Conservation (phyloP, 495 filamentous ascomycete genomes). For the Xylaria sp. region DNA sequence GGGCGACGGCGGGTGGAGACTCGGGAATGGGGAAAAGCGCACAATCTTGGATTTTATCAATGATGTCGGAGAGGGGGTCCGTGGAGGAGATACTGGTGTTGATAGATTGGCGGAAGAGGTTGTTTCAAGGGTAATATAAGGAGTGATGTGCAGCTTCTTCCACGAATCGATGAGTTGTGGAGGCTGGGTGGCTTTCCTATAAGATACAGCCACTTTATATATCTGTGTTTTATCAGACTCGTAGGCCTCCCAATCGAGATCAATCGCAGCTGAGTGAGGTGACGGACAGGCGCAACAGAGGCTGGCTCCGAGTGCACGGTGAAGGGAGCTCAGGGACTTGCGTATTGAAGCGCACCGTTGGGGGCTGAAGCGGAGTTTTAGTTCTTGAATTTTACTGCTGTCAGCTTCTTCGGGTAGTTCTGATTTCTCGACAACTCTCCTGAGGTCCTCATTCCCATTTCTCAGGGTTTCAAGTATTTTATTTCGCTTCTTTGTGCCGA, state of each 20-base stretch:
- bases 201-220: conserved; percentile 12
- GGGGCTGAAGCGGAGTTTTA: conserved; percentile 12
- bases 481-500: neutral
- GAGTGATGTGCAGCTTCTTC: conserved; percentile 3
- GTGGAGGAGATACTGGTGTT: neutral
- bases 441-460: neutral
- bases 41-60: neutral
- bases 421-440: conserved; percentile 4
- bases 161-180: neutral
- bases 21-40: neutral
- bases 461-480: neutral
- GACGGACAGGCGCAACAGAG: conserved; percentile 9
- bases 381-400: conserved; percentile 1
- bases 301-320: neutral
- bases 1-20: neutral
- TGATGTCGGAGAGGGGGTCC: neutral
- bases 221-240: neutral
- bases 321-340: neutral
- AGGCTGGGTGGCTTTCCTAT: neutral
- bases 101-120: neutral
- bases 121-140: neutral
- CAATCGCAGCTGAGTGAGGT: conserved; percentile 9
- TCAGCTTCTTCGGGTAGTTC: conserved; percentile 11
- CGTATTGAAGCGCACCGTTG: conserved; percentile 2
- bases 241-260: conserved; percentile 8